These are phyloP conservation scores for Fusarium aywerte DNA, from an alignment of 2,329 filamentous ascomycete species.

Conservation along the genomic window DNA sequence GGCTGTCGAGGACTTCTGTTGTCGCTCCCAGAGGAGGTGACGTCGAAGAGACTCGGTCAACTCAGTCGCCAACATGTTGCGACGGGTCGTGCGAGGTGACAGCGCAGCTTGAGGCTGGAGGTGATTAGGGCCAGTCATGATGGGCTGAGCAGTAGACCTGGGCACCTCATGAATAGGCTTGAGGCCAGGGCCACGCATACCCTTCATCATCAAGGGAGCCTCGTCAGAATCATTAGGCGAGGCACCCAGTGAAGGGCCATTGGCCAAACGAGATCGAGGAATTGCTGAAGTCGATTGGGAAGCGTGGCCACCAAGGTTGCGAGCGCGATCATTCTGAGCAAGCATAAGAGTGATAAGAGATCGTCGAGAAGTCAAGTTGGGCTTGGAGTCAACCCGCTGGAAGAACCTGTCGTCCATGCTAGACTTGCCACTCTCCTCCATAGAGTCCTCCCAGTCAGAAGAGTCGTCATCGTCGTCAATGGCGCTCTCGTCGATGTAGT, in stretches of 20 bases:
- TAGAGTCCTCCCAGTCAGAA: conserved; percentile 72
- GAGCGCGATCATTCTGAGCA: conserved; percentile 77
- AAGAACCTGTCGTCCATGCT: conserved; percentile 88
- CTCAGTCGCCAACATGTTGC: conserved; percentile 96
- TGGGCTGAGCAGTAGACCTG: conserved; percentile 78
- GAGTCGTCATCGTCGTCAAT: conserved; percentile 77
- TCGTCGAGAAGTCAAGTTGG: conserved; percentile 83
- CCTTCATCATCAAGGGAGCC: conserved; percentile 72
- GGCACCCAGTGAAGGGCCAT: conserved; percentile 56
- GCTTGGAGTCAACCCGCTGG: conserved; percentile 88
- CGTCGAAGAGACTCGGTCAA: conserved; percentile 91
- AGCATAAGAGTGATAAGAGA: conserved; percentile 93
- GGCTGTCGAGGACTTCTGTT: conserved; percentile 90
- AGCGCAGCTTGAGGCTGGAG: conserved; percentile 76
- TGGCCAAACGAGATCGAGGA: conserved; percentile 67
- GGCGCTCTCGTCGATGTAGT: conserved; percentile 83
- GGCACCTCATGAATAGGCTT: conserved; percentile 71
- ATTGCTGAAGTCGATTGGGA: conserved; percentile 76
- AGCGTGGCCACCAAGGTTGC: conserved; percentile 74
- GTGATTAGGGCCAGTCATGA: conserved; percentile 76
- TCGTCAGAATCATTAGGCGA: conserved; percentile 71
- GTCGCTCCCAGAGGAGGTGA: conserved; percentile 93
- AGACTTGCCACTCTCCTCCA: conserved; percentile 83
- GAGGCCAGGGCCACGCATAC: conserved; percentile 60
- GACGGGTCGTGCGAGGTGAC: conserved; percentile 89